Conservation (phyloP, 169 alveolate genomes). For the Eimeria zaria region DNA sequence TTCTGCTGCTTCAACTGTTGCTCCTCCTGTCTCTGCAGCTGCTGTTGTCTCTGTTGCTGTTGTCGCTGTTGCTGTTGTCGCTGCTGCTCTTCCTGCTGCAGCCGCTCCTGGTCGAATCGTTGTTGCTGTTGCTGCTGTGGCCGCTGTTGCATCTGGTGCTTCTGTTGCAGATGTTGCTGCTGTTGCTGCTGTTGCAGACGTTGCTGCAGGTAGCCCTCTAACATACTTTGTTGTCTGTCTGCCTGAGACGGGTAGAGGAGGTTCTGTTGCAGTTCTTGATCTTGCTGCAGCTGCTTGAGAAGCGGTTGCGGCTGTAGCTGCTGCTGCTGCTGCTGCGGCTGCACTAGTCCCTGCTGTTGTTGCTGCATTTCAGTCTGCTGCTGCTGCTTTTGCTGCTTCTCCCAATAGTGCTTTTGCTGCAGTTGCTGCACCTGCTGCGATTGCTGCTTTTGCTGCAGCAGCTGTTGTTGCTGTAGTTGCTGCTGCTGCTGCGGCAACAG, state of each 20-base stretch:
- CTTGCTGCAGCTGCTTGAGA: background rate
- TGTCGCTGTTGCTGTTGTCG: background rate
- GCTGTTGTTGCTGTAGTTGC: background rate
- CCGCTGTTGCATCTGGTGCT: background rate
- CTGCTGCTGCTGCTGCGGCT: background rate
- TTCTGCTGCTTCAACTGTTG: background rate
- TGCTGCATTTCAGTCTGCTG: background rate
- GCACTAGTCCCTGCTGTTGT: background rate
- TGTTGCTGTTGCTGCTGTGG: background rate
- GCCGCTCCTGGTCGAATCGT: background rate
- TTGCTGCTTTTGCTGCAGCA: background rate
- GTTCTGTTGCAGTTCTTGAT: background rate
- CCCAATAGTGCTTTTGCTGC: background rate
- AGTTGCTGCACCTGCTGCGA: background rate
- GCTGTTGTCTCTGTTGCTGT: background rate
- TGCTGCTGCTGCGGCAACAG: constrained; percentile 1
- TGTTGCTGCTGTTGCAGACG: background rate
- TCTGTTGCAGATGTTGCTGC: background rate
- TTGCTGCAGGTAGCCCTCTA: background rate
- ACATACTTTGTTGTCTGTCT: background rate
- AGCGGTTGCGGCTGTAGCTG: background rate
- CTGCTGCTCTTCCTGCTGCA: background rate
- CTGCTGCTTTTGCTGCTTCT: constrained; percentile 23
- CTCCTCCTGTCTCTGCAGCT: background rate
- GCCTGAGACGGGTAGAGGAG: background rate